A percentile compares a stretch with the other conserved stretches of the same genome.
Evolutionary conservation across 2,329 filamentous ascomycete genomes (phyloP).

Genomic region (Emergomyces pasteurianus): DNA sequence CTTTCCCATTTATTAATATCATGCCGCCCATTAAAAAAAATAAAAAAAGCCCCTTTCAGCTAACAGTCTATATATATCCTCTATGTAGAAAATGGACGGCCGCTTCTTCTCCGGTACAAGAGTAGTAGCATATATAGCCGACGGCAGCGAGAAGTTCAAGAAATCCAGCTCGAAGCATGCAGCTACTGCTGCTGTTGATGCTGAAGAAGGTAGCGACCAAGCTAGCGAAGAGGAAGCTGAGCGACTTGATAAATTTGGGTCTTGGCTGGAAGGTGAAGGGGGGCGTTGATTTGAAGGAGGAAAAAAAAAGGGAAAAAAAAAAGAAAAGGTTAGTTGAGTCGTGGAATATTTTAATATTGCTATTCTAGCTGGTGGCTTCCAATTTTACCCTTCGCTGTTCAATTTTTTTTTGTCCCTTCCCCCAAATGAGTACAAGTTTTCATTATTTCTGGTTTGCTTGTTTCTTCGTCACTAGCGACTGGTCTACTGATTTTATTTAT

Average conservation of each 20-base stretch:
- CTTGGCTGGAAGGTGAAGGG: constrained; percentile 26
- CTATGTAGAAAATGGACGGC: constrained; percentile 56
- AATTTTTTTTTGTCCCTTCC: too few species aligned
- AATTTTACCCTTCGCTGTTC: too few species aligned
- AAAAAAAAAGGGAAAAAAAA: too few species aligned
- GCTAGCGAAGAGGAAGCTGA: constrained; percentile 33
- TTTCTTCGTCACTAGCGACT: too few species aligned
- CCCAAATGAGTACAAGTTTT: too few species aligned
- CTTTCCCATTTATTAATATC: too few species aligned
- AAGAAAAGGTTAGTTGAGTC: too few species aligned
- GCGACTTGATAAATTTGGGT: constrained; percentile 38
- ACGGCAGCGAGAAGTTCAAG: constrained; percentile 60
- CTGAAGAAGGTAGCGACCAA: constrained; percentile 28
- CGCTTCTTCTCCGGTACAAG: constrained; percentile 62
- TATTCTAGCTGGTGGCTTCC: too few species aligned
- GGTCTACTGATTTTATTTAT: too few species aligned
- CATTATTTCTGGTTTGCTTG: too few species aligned
- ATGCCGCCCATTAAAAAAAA: not conserved
- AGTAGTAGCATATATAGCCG: constrained; percentile 59
- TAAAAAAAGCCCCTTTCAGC: not conserved
- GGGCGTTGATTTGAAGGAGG: too few species aligned
- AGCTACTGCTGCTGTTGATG: constrained; percentile 37
- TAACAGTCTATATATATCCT: not conserved
- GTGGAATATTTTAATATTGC: too few species aligned
- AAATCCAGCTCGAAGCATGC: constrained; percentile 45